These are phyloP conservation scores for Vaccinium corymbosum DNA, from an alignment of 148 eudicot species.

Conservation along the genomic window DNA sequence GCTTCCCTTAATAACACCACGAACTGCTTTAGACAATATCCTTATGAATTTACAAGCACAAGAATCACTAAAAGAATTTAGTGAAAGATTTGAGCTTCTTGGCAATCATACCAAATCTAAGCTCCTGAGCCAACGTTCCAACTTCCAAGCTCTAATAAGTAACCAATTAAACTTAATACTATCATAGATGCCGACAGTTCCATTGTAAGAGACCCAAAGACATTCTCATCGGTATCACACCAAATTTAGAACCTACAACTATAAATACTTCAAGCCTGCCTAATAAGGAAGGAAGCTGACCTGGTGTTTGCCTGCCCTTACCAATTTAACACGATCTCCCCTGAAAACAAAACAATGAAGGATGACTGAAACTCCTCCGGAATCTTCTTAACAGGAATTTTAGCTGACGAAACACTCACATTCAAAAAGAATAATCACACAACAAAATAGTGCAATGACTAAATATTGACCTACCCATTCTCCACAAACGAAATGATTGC, in stretches of 20 bases:
- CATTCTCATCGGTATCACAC: not conserved
- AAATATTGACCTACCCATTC: constrained; percentile 57
- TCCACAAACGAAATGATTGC: constrained; percentile 97
- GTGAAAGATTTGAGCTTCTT: not conserved
- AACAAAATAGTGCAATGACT: constrained; percentile 9
- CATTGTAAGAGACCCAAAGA: not conserved
- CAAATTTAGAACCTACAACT: not conserved
- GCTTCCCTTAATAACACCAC: not conserved
- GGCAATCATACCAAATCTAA: not conserved
- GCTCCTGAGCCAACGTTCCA: constrained; percentile 4
- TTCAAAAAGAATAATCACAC: not conserved
- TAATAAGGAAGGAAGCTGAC: constrained; percentile 32
- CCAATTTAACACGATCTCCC: constrained; percentile 80
- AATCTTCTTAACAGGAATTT: not conserved
- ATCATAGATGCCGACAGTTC: not conserved
- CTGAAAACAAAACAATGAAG: constrained; percentile 40
- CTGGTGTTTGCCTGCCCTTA: constrained; percentile 95
- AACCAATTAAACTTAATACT: not conserved
- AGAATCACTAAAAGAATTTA: not conserved
- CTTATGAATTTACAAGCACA: constrained; percentile 2
- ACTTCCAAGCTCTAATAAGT: not conserved
- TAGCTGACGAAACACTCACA: not conserved
- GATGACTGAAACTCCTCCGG: constrained; percentile 3
- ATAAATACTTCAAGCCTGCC: not conserved
- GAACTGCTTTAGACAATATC: not conserved